These are phyloP conservation scores for Datura wrightii DNA, from an alignment of 257 asterid species.

Conservation along the genomic window DNA sequence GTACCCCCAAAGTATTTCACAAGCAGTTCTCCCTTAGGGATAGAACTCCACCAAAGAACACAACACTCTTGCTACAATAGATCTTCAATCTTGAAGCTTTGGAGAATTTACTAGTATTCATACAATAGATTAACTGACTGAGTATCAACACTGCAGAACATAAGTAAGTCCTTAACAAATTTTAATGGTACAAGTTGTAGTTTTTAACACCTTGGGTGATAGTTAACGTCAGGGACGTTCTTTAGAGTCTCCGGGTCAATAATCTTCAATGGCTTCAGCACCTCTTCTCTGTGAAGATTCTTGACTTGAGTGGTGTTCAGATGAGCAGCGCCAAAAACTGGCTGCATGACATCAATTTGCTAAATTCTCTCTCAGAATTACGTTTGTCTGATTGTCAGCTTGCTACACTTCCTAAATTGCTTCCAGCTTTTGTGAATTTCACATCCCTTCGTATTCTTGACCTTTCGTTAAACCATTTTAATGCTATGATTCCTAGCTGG, in stretches of 20 bases:
- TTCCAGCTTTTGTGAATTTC: conserved; percentile 1
- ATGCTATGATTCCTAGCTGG: conserved; percentile 17
- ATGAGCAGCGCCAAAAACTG: not conserved
- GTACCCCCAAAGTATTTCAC: too few relatives aligned
- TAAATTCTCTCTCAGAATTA: not conserved
- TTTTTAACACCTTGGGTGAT: too few relatives aligned
- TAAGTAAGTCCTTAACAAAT: too few relatives aligned
- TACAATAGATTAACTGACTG: too few relatives aligned
- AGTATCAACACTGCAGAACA: too few relatives aligned
- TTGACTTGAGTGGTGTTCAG: conserved; percentile 20
- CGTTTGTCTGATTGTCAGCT: conserved; percentile 19
- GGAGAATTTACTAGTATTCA: too few relatives aligned
- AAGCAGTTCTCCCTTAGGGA: too few relatives aligned
- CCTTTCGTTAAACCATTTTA: conserved; percentile 1
- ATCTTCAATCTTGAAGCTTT: too few relatives aligned
- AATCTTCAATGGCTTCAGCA: conserved; percentile 34
- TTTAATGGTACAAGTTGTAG: too few relatives aligned
- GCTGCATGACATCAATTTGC: conserved; percentile 16
- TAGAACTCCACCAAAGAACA: too few relatives aligned
- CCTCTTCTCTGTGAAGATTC: not conserved
- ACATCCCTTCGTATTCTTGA: conserved; percentile 27
- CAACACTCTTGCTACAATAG: too few relatives aligned
- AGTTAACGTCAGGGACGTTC: too few relatives aligned
- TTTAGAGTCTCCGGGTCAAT: not conserved
- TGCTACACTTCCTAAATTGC: not conserved